Base-by-base conservation (phyloP, 2,329 filamentous ascomycete genomes). In the Cadophora malorum region DNA sequence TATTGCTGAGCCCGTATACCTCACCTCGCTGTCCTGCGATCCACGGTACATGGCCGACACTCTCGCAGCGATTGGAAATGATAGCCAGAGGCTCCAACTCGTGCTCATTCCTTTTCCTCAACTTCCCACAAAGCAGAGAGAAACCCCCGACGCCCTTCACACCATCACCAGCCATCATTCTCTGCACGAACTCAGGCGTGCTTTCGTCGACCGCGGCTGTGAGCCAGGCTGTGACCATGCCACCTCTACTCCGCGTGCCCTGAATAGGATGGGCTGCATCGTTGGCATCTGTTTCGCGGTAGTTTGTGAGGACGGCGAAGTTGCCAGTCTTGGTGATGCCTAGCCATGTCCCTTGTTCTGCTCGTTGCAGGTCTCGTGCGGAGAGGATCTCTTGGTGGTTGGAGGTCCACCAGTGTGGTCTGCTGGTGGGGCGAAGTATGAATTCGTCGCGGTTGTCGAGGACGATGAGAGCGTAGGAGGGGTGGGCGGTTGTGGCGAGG, bases 401-500 rank as follows among this genome's bases (percentile, higher is more conserved):
- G 19, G 65, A 69, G 21, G 70, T 50, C 87, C 88, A 90, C 88
- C 88, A 90, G 77, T 89, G 84, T 7, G 88, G 88, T 67, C 85
- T 82, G 63, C 85, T 88, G 1, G 88, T 90, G 4, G 88, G 88
- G 33, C 88, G 83, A 16, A 89, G 82, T 70, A 90, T 86, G 79
- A 86, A 90, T 77, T 90, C 91, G 81, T 95, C 92, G 74, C 92
- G 87, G 78, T 95, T 95, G 80, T 94, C 88, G 76, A 94, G 83
- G 69, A 92, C 81, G 74, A 95, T 91, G 69, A 94, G 83, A 31
- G 90, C 85, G 79, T 94, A 94, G 72, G 86, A 83, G 10, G 92
- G 91, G 76, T 94, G 91, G 56, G 90, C 85, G 21, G 91, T 94
- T 31, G 91, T 92, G 67, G 93, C 82, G 56, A 94, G 82, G 60